Evolutionary conservation across 2,329 filamentous ascomycete genomes (phyloP).

Genomic region (Ramichloridium luteum): DNA sequence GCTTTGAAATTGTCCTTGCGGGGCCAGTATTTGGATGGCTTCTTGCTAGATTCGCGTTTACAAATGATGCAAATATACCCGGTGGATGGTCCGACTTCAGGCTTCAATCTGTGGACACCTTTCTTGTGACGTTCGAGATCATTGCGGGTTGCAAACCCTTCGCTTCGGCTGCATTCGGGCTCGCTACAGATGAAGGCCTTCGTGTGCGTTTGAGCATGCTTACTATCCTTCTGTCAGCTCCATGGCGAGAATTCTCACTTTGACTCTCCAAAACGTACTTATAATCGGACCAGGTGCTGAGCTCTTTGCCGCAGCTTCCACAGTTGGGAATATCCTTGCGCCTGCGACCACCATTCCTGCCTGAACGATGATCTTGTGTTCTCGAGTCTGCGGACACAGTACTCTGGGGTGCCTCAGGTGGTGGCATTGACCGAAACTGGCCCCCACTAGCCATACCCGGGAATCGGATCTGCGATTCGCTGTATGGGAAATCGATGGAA

Average conservation of each 20-base stretch:
- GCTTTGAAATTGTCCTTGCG: conserved; percentile 77
- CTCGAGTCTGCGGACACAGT: too few relatives aligned
- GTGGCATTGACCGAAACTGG: too few relatives aligned
- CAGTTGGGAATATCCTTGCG: too few relatives aligned
- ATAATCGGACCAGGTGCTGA: conserved; percentile 14
- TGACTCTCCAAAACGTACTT: conserved; percentile 7
- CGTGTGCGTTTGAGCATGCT: conserved; percentile 58
- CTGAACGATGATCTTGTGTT: too few relatives aligned
- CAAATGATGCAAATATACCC: conserved; percentile 47
- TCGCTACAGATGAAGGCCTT: conserved; percentile 54
- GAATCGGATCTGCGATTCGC: too few relatives aligned
- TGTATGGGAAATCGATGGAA: conserved; percentile 4
- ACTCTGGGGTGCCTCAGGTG: too few relatives aligned
- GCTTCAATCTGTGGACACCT: conserved; percentile 48
- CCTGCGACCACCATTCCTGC: too few relatives aligned
- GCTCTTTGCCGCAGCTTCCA: conserved; percentile 7
- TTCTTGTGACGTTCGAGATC: conserved; percentile 70
- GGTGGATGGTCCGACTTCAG: conserved; percentile 31
- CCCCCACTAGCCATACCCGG: too few relatives aligned
- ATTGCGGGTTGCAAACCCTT: conserved; percentile 66
- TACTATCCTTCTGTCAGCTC: conserved; percentile 39
- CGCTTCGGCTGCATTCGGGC: conserved; percentile 41
- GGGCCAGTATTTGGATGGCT: conserved; percentile 57
- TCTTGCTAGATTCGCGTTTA: conserved; percentile 38
- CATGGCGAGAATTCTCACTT: conserved; percentile 1